Percentiles rank a stretch among this genome's conserved stretches.
phyloP scores from a whole-genome alignment of 345 rosid genomes.

The Hibiscus trionum region DNA sequence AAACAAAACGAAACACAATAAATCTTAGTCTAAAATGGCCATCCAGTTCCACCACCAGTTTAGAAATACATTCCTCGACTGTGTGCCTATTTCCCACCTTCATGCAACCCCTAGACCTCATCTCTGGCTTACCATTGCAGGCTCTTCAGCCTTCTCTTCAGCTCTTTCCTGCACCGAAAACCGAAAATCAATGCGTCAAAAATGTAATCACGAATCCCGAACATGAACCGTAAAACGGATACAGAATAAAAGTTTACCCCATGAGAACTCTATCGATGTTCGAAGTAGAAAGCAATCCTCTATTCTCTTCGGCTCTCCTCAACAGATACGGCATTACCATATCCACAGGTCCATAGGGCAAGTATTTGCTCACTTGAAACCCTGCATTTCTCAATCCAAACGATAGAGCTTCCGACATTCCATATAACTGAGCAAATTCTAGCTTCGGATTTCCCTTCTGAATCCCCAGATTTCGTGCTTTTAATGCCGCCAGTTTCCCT shows the following conservation, averaged over 20 bases:
- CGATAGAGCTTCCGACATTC: constrained; percentile 82
- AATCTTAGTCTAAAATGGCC: too few relatives aligned
- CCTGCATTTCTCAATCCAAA: constrained; percentile 73
- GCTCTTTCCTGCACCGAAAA: not conserved
- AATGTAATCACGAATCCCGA: not conserved
- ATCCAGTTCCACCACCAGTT: too few relatives aligned
- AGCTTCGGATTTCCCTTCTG: constrained; percentile 38
- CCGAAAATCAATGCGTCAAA: too few relatives aligned
- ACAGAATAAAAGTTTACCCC: constrained; percentile 26
- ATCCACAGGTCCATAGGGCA: constrained; percentile 74
- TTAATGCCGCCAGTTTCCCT: constrained; percentile 58
- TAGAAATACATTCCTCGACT: too few relatives aligned
- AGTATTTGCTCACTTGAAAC: constrained; percentile 79
- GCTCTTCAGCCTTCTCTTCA: not conserved
- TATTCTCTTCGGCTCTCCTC: constrained; percentile 89
- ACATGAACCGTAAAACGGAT: too few relatives aligned
- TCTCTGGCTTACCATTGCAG: not conserved
- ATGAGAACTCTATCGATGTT: constrained; percentile 59
- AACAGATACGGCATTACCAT: constrained; percentile 72
- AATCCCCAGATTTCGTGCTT: constrained; percentile 59
- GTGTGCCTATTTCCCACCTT: not conserved
- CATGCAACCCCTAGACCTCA: not conserved
- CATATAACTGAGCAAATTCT: constrained; percentile 85
- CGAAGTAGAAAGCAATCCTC: constrained; percentile 64
- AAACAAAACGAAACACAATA: too few relatives aligned